Percentiles rank a stretch among this genome's conserved stretches.
Conservation (phyloP, 1,284 basidiomycete genomes). For the Sporisorium exsertum region DNA sequence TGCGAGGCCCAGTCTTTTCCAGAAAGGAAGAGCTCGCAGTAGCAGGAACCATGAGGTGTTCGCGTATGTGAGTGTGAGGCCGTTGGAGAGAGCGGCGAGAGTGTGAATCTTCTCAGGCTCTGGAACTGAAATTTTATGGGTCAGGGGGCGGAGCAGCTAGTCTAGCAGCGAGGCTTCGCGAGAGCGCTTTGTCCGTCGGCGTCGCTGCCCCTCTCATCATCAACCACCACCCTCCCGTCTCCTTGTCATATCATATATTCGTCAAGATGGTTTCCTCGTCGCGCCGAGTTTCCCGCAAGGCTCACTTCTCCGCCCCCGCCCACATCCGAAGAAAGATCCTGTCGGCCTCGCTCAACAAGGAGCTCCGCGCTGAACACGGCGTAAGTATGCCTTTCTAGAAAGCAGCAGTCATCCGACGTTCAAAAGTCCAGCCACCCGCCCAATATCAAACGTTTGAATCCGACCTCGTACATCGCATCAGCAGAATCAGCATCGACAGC, state of each 20-base stretch:
- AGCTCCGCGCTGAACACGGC: conserved; percentile 90
- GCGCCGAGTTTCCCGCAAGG: conserved; percentile 63
- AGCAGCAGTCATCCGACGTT: conserved; percentile 12
- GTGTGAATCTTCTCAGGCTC: neutral
- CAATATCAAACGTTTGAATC: neutral
- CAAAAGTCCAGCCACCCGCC: neutral
- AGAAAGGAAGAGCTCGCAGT: neutral
- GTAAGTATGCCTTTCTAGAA: conserved; percentile 74
- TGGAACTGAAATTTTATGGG: neutral
- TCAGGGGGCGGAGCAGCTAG: neutral
- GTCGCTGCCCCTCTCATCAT: conserved; percentile 10
- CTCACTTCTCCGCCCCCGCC: conserved; percentile 66
- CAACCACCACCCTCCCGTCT: conserved; percentile 21
- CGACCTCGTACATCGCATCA: neutral
- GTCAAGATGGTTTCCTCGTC: conserved; percentile 65
- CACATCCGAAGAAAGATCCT: conserved; percentile 92
- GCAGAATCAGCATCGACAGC: neutral
- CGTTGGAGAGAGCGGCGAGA: neutral
- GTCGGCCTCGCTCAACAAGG: conserved; percentile 95
- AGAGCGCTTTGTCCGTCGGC: conserved; percentile 2
- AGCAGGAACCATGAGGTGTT: no score
- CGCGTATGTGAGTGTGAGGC: neutral
- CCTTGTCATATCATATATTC: conserved; percentile 37
- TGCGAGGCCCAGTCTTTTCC: conserved; percentile 10
- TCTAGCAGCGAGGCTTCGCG: neutral